These are phyloP conservation scores for Talaromyces marneffei DNA, from an alignment of 2,329 filamentous ascomycete genomes.

Conservation along the genomic window DNA sequence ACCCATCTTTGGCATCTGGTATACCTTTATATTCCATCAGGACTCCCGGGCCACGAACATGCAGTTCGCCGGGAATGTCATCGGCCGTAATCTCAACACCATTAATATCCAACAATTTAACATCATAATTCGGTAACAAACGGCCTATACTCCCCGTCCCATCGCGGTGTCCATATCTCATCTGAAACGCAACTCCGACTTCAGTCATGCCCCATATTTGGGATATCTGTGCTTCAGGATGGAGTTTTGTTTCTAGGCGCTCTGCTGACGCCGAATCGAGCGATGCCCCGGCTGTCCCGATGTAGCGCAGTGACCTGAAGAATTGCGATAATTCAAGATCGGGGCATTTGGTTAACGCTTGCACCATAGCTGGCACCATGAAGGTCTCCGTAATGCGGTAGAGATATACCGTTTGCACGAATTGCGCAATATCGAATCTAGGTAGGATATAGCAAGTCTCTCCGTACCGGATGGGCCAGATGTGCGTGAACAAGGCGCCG, in stretches of 20 bases:
- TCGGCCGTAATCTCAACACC: constrained; percentile 27
- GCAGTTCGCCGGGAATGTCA: constrained; percentile 36
- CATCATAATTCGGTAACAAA: constrained; percentile 37
- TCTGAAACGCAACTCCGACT: constrained; percentile 42
- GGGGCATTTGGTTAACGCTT: constrained; percentile 29
- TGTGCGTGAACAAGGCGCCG: constrained; percentile 42
- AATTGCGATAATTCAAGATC: constrained; percentile 22
- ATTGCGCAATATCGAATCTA: constrained; percentile 40
- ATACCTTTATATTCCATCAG: constrained; percentile 35
- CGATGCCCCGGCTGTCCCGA: constrained; percentile 47
- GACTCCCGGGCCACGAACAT: constrained; percentile 34
- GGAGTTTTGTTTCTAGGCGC: constrained; percentile 38
- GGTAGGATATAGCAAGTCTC: constrained; percentile 45
- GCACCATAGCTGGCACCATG: constrained; percentile 44
- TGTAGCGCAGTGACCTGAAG: constrained; percentile 39
- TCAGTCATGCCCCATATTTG: constrained; percentile 55
- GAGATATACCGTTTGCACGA: constrained; percentile 35
- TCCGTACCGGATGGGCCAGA: constrained; percentile 44
- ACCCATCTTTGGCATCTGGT: constrained; percentile 28
- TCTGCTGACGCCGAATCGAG: constrained; percentile 39
- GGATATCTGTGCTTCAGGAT: constrained; percentile 36
- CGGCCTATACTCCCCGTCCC: constrained; percentile 45
- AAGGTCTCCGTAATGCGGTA: constrained; percentile 46
- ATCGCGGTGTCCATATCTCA: constrained; percentile 35
- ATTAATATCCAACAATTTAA: constrained; percentile 32